Evolutionary conservation across 148 eudicot species (phyloP), one percentile per base, ranked within the genome.

Genomic region (Cornus suecica): DNA sequence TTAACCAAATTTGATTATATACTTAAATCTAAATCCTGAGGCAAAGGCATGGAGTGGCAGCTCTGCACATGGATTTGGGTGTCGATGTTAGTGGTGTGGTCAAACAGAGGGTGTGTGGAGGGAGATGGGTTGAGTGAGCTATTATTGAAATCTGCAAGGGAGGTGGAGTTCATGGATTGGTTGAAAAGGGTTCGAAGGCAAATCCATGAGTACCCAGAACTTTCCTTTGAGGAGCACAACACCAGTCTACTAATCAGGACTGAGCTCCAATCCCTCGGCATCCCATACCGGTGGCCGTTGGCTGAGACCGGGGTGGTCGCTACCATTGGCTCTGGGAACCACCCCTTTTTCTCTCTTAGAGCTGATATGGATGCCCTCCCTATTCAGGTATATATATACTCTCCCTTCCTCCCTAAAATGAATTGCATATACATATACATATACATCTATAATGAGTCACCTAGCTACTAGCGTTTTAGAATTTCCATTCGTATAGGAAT

Each of bases 281-380:
- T 85, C 42, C 65, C 74, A 5, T 85, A 82, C 52, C 60, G 37
- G 24, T 82, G 83, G 83, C 87, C 87, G 10, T 63, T 82, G 60
- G 87, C 87, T 4, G 24, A 41, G 61, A 86, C 88, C 13, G 84
- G 86, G 27, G 56, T 86, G 63, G 83, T 86, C 20, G 88, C 72
- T 4, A 13, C 72, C 6, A 42, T 86, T 69, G 84, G 88, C 72
- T 80, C 84, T 5, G 84, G 83, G 67, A 65, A 62, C 7, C 48
- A 76, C 22, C 88, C 86, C 23, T 76, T 76, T 73, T 54, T 86
- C 61, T 81, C 82, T 73, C 83, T 86, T 20, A 66, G 88, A 27
- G 86, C 86, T 10, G 86, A 86, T 52, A 86, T 83, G 86, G 88
- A 86, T 56, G 86, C 88, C 20, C 88, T 86, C 32, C 78, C 86